Percentiles rank a stretch among this genome's conserved stretches.
Conservation (phyloP, 345 rosid genomes). For the Pugionium dolabratum region DNA sequence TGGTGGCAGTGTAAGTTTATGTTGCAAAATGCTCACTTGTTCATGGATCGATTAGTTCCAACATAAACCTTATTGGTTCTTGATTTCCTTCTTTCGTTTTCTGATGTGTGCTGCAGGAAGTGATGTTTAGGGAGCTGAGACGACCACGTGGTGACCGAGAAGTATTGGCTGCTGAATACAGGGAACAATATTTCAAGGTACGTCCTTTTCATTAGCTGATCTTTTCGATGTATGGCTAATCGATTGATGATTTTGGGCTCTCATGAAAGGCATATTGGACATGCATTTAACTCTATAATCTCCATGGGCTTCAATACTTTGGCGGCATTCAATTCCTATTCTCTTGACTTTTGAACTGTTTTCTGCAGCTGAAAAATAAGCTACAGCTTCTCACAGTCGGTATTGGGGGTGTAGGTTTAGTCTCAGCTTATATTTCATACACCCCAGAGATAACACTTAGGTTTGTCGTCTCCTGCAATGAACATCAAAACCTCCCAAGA, state of each 20-base stretch:
- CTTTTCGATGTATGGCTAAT: background rate
- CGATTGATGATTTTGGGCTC: background rate
- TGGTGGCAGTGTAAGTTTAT: constrained; percentile 72
- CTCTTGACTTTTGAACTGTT: constrained; percentile 28
- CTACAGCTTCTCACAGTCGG: constrained; percentile 73
- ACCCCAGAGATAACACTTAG: constrained; percentile 87
- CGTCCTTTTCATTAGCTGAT: background rate
- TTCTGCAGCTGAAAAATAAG: constrained; percentile 67
- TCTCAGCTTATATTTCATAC: constrained; percentile 80
- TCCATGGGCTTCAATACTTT: too few relatives aligned
- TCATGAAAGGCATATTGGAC: background rate
- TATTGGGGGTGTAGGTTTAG: constrained; percentile 83
- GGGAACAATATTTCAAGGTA: constrained; percentile 81
- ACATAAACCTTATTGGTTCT: constrained; percentile 25
- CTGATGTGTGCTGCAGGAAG: constrained; percentile 49
- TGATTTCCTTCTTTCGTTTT: constrained; percentile 6
- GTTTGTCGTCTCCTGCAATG: constrained; percentile 41
- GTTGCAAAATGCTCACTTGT: constrained; percentile 11
- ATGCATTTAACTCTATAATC: background rate
- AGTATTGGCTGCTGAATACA: constrained; percentile 72
- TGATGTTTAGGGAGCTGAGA: constrained; percentile 64
- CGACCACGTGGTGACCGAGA: constrained; percentile 72
- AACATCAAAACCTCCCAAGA: background rate
- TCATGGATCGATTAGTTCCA: background rate
- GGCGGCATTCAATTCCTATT: background rate